Base-by-base conservation (phyloP, 768 basidiomycete genomes). In the Lentinula sp. region DNA sequence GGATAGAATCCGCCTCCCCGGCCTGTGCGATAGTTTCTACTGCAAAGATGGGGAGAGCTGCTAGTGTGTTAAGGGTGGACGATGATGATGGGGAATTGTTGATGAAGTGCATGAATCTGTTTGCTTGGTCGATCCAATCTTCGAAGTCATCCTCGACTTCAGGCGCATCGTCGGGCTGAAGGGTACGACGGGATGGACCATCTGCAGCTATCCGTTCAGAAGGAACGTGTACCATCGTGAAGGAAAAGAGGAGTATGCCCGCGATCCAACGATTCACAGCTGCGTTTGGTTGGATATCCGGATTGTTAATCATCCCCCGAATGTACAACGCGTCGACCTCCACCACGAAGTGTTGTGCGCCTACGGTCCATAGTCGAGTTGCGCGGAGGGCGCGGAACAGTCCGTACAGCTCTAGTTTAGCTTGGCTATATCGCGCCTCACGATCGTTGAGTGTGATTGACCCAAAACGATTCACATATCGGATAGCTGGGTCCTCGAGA, bases 351-450 rank as follows among this genome's bases (percentile, higher is more conserved):
- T 64, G 67, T 33, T 62, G 62, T 7, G 67, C 43, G 5, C 71
- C 66, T 20, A 70, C 65, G 3, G 67, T 32, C 53, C 64, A 66
- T 0, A 68, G 32, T 0, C 64, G 36, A 35, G 67, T 67, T 28
- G 64, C 62, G 35, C 68, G 53, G 4, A 77, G 52, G 5, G 70
- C 66, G 1, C 71, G 65, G 54, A 63, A 76, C 0, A 74, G 50
- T 1, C 76, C 70, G 51, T 72, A 77, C 0, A 77, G 65, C 62
- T 77, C 73, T 0, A 74, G 52, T 45, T 77, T 77, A 0, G 72
- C 65, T 54, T 76, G 74, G 2, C 71, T 73, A 60, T 73, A 77
- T 7, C 64, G 28, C 1, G 68, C 54, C 63, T 76, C 71, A 2
- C 61, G 18, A 4, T 70, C 23, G 62, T 69, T 75, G 45, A 73